These are phyloP conservation scores for Microbotryum saponariae DNA, from an alignment of 1,284 basidiomycete species.

Conservation along the genomic window DNA sequence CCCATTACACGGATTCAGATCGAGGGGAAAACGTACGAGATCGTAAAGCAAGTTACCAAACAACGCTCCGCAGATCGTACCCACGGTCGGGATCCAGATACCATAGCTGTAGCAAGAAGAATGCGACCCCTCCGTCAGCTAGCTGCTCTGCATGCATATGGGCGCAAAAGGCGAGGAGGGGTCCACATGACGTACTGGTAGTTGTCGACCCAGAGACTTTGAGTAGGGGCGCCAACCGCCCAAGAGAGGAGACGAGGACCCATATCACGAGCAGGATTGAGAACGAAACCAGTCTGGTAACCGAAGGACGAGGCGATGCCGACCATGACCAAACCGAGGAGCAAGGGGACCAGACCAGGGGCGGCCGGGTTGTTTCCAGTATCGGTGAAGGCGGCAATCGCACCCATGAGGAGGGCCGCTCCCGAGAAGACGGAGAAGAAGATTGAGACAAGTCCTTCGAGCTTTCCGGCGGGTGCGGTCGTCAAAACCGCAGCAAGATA, in stretches of 20 bases:
- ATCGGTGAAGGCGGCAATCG: constrained; percentile 7
- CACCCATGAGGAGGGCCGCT: constrained; percentile 8
- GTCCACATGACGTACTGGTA: constrained; percentile 6
- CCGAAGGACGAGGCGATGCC: constrained; percentile 11
- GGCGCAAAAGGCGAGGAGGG: too few relatives aligned
- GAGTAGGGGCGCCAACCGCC: not conserved
- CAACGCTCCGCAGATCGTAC: constrained; percentile 37
- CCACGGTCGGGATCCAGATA: constrained; percentile 17
- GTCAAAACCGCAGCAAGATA: constrained; percentile 5
- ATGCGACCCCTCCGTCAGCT: not conserved
- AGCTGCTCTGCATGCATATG: not conserved
- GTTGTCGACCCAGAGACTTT: constrained; percentile 6
- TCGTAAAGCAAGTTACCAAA: constrained; percentile 41
- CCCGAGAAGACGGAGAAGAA: constrained; percentile 13
- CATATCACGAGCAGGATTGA: constrained; percentile 60
- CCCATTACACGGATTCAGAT: too few relatives aligned
- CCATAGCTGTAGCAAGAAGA: not conserved
- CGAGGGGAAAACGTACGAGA: constrained; percentile 18
- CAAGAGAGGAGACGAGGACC: constrained; percentile 56
- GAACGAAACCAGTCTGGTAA: constrained; percentile 44
- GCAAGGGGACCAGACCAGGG: constrained; percentile 11
- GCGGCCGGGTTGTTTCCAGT: constrained; percentile 14
- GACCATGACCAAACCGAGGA: constrained; percentile 13
- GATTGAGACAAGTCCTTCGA: not conserved
- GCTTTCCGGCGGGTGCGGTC: constrained; percentile 4